These are phyloP conservation scores for Vigna hirtella DNA, from an alignment of 306 rosid genomes.

Conservation along the genomic window DNA sequence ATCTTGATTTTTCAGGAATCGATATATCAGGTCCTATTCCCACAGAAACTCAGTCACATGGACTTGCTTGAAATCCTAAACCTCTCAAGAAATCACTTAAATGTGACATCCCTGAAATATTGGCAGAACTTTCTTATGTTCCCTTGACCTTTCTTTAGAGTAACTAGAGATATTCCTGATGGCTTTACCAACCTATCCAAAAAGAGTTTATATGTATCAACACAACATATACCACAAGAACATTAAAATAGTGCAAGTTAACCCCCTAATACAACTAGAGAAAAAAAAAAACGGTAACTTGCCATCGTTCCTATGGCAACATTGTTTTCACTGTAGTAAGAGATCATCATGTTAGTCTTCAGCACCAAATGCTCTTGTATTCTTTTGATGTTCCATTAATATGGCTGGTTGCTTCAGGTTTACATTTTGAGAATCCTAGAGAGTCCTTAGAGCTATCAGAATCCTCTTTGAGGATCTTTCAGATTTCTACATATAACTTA, in stretches of 20 bases:
- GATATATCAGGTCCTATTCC: conserved; percentile 74
- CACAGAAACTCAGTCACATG: conserved; percentile 50
- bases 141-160: conserved; percentile 78
- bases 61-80: conserved; percentile 66
- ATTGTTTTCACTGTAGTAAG: too few relatives aligned
- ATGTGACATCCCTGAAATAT: conserved; percentile 56
- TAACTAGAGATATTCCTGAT: conserved; percentile 58
- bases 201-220: background rate
- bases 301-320: too few relatives aligned
- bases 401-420: too few relatives aligned
- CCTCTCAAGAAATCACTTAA: conserved; percentile 72
- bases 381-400: too few relatives aligned
- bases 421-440: too few relatives aligned
- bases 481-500: too few relatives aligned
- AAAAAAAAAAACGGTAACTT: too few relatives aligned
- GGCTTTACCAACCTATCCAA: conserved; percentile 55
- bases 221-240: background rate
- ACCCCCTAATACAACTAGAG: too few relatives aligned
- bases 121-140: conserved; percentile 51
- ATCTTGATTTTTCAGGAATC: conserved; percentile 78
- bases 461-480: too few relatives aligned
- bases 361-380: too few relatives aligned
- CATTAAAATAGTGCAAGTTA: conserved; percentile 15
- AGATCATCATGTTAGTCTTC: too few relatives aligned
- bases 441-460: too few relatives aligned